Base-by-base conservation (phyloP, 2,329 filamentous ascomycete genomes). In the Zymoseptoria passerinii region DNA sequence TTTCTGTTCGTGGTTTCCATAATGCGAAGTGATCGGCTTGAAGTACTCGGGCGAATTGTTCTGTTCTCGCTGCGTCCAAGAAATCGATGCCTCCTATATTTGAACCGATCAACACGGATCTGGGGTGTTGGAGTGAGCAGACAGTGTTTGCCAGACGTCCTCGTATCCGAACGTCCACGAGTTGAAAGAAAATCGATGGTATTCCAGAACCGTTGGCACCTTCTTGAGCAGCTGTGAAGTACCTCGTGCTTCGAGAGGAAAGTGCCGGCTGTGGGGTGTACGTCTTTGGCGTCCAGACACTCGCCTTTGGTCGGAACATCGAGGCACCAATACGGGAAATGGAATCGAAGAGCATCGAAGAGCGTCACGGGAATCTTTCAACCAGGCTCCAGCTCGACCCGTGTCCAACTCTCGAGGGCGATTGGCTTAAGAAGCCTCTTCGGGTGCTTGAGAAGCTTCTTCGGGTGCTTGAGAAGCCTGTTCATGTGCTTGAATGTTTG, bases 131-230 rank as follows among this genome's bases (percentile, higher is more conserved):
- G 96, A 76, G 9, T 84, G 83, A 20, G 85, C 81, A 0, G 90
- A 86, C 0, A 97, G 74, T 0, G 90, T 87, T 59, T 91, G 77
- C 91, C 91, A 96, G 0, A 96, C 90, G 55, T 95, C 88, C 70
- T 97, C 92, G 63, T 96, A 96, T 0, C 89, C 89, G 68, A 94
- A 94, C 0, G 92, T 96, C 91, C 92, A 96, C 0, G 90, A 83
- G 57, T 91, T 83, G 51, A 97, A 81, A 71, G 95, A 88, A 67
- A 96, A 96, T 0, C 87, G 72, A 0, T 90, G 95, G 44, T 90
- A 82, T 1, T 77, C 61, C 0, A 90, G 87, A 70, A 92, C 95
- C 27, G 75, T 69, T 0, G 75, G 72, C 6, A 96, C 80, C 64
- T 90, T 87, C 4, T 77, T 74, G 1, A 96, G 68, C 0, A 96